These are phyloP conservation scores for Cordyceps cateniannulata DNA, from an alignment of 2,329 filamentous ascomycete species.

Conservation along the genomic window DNA sequence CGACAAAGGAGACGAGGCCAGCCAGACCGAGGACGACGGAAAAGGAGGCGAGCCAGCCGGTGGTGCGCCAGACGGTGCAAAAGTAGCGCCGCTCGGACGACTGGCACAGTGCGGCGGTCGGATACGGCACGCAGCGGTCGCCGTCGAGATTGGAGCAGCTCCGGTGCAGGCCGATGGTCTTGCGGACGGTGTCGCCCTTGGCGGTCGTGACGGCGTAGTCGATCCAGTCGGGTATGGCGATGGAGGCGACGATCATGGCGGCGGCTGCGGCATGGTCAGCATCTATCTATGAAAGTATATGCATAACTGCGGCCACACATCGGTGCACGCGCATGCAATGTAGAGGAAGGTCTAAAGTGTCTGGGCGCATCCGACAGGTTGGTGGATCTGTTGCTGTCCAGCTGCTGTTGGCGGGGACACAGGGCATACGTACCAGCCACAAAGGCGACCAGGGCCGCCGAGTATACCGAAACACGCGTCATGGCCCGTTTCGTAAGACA, in stretches of 20 bases:
- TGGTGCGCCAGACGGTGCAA: slow-evolving; percentile 85
- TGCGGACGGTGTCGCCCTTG: slow-evolving; percentile 40
- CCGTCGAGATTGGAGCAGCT: slow-evolving; percentile 67
- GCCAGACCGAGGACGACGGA: slow-evolving; percentile 76
- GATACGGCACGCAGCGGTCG: slow-evolving; percentile 45
- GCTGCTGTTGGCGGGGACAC: background rate
- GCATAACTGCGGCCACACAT: background rate
- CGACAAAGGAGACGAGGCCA: slow-evolving; percentile 69
- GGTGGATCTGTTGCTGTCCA: background rate
- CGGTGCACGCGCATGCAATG: background rate
- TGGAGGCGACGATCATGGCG: slow-evolving; percentile 63
- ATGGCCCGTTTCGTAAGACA: slow-evolving; percentile 21
- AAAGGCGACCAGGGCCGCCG: slow-evolving; percentile 35
- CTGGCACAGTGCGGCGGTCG: slow-evolving; percentile 27
- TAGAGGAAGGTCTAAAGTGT: background rate
- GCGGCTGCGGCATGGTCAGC: slow-evolving; percentile 44
- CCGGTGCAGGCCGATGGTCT: slow-evolving; percentile 71
- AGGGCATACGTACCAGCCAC: slow-evolving; percentile 32
- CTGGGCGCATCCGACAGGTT: too few species aligned
- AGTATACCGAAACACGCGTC: slow-evolving; percentile 39
- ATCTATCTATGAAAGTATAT: background rate
- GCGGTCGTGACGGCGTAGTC: slow-evolving; percentile 51
- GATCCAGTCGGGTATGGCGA: slow-evolving; percentile 66
- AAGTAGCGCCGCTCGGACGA: slow-evolving; percentile 56
- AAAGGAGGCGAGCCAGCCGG: slow-evolving; percentile 83